Evolutionary conservation across 495 filamentous ascomycete genomes (phyloP).

Genomic region (Tuber brumale): DNA sequence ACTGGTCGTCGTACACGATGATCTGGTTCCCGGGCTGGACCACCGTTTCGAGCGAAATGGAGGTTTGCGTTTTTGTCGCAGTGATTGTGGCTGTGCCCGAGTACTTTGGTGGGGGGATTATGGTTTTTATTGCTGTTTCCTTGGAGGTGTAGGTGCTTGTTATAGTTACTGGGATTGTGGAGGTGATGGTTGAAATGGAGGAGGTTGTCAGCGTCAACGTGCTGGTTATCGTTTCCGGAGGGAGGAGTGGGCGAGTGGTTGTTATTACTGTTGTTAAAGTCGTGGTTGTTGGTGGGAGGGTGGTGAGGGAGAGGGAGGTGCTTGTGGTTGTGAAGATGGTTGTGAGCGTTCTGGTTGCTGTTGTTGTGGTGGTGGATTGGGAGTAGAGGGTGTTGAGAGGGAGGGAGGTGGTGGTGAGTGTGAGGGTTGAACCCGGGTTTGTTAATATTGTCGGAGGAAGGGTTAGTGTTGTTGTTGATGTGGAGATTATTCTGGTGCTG

Average conservation of each 20-base stretch:
- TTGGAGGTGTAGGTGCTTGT: not conserved
- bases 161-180: not conserved
- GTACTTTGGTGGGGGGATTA: not conserved
- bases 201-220: not conserved
- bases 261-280: not conserved
- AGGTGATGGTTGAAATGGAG: not conserved
- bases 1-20: not conserved
- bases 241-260: not conserved
- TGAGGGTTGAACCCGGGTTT: too few relatives aligned
- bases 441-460: too few relatives aligned
- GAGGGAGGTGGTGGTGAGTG: not conserved
- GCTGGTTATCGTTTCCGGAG: not conserved
- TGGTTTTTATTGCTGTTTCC: not conserved
- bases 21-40: not conserved
- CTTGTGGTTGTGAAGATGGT: not conserved
- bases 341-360: not conserved
- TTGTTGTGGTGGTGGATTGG: not conserved
- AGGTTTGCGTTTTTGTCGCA: not conserved
- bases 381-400: not conserved
- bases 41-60: not conserved
- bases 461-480: too few relatives aligned
- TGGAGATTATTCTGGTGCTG: too few relatives aligned
- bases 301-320: not conserved
- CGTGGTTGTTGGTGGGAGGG: not conserved
- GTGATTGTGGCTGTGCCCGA: not conserved